Conservation (phyloP, 1,139 yeast species). For the Yamadazyma kanchanaburiensis region DNA sequence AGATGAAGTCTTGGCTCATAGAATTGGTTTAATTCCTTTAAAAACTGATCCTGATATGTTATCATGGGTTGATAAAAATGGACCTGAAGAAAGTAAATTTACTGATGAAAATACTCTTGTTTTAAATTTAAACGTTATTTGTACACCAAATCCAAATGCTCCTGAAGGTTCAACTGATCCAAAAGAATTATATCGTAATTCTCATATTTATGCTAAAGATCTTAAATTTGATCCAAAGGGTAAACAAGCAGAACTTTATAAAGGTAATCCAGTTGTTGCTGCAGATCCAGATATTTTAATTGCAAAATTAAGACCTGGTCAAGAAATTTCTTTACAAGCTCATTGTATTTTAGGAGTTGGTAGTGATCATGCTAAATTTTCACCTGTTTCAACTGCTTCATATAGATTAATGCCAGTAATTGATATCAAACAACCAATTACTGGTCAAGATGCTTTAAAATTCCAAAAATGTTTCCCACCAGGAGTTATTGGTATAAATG, state of each 20-base stretch:
- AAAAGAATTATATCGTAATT: constrained; percentile 73
- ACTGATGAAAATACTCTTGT: constrained; percentile 90
- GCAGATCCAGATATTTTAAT: constrained; percentile 84
- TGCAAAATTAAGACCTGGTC: constrained; percentile 95
- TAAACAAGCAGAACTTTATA: constrained; percentile 67
- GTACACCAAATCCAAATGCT: constrained; percentile 84
- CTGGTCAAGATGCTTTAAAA: constrained; percentile 71
- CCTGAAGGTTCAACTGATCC: constrained; percentile 80
- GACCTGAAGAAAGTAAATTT: constrained; percentile 65
- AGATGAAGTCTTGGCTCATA: constrained; percentile 93
- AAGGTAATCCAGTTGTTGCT: constrained; percentile 68
- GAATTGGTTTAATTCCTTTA: constrained; percentile 89
- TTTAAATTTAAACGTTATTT: constrained; percentile 72
- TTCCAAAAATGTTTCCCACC: constrained; percentile 89
- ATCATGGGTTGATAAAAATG: constrained; percentile 67
- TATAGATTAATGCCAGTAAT: constrained; percentile 93
- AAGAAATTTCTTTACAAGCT: constrained; percentile 85
- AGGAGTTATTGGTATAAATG: constrained; percentile 81
- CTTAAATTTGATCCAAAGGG: constrained; percentile 92
- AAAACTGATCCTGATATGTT: constrained; percentile 88
- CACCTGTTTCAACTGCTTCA: constrained; percentile 97
- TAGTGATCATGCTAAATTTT: constrained; percentile 93
- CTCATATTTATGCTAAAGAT: constrained; percentile 85
- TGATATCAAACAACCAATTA: constrained; percentile 69
- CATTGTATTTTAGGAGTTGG: constrained; percentile 93